A percentile compares a stretch with the other conserved stretches of the same genome.
phyloP scores from a whole-genome alignment of 1,139 yeast genomes.

The Zhuliangozyma parablackwelliae region DNA sequence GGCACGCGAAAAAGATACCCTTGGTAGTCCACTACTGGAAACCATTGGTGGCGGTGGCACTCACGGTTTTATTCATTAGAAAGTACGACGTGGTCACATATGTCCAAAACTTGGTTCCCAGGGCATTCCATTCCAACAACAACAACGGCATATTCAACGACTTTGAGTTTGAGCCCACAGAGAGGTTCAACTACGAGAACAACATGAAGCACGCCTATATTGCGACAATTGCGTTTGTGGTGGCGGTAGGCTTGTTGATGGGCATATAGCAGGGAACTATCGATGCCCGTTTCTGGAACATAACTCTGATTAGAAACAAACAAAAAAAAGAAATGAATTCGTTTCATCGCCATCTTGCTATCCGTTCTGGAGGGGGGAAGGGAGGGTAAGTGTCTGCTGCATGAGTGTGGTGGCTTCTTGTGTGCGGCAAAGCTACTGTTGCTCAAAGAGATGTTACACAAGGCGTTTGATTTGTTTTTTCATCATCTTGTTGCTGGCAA shows the following conservation, averaged over 20 bases:
- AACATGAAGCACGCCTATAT: slow-evolving; percentile 2
- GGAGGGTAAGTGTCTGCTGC: too few species aligned
- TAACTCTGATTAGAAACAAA: too few species aligned
- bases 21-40: background rate
- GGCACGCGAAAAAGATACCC: too few species aligned
- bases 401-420: too few species aligned
- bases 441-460: too few species aligned
- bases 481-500: too few species aligned
- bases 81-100: slow-evolving; percentile 1
- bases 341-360: too few species aligned
- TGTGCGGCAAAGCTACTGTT: too few species aligned
- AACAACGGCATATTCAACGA: slow-evolving; percentile 6
- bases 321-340: too few species aligned
- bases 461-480: too few species aligned
- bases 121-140: background rate
- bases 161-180: slow-evolving; percentile 17
- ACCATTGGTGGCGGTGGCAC: background rate
- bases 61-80: slow-evolving; percentile 1
- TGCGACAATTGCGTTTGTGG: background rate
- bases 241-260: background rate
- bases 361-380: too few species aligned
- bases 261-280: background rate
- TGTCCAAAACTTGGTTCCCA: background rate
- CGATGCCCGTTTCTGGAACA: too few species aligned
- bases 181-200: slow-evolving; percentile 18